Percentiles rank a stretch among this genome's conserved stretches.
Conservation (phyloP, 352 stramenopile genomes). For the Pythium grandisporangium region DNA sequence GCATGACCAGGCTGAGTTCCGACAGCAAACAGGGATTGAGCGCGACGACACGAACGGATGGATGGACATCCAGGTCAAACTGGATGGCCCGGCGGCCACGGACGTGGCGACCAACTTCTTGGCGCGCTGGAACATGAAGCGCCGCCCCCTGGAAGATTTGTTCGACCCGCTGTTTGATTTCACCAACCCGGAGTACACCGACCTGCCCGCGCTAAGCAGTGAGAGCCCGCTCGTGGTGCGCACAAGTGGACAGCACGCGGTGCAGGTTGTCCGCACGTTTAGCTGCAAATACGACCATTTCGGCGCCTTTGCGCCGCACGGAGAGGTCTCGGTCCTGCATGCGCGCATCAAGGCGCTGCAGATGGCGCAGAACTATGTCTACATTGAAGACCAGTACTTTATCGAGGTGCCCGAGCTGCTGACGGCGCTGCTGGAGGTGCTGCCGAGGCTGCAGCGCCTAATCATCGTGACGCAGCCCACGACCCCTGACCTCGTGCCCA, state of each 20-base stretch:
- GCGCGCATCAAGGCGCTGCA: conserved; percentile 39
- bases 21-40: conserved; percentile 13
- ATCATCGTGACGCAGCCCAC: conserved; percentile 33
- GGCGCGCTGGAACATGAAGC: conserved; percentile 35
- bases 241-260: conserved; percentile 12
- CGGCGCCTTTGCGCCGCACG: conserved; percentile 34
- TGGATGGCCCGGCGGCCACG: conserved; percentile 28
- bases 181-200: conserved; percentile 15
- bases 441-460: conserved; percentile 32
- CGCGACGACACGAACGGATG: conserved; percentile 23
- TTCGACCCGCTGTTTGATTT: conserved; percentile 29
- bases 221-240: not conserved
- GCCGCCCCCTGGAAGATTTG: conserved; percentile 10
- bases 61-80: conserved; percentile 33
- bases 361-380: conserved; percentile 53
- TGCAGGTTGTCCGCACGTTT: conserved; percentile 54
- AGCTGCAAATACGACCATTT: conserved; percentile 40
- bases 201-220: not conserved
- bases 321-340: conserved; percentile 39
- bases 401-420: conserved; percentile 33
- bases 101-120: conserved; percentile 49
- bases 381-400: conserved; percentile 68
- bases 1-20: conserved; percentile 31
- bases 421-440: conserved; percentile 24
- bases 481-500: conserved; percentile 7